Conservation (phyloP, 2,329 filamentous ascomycete genomes). For the Calonectria fujianensis region DNA sequence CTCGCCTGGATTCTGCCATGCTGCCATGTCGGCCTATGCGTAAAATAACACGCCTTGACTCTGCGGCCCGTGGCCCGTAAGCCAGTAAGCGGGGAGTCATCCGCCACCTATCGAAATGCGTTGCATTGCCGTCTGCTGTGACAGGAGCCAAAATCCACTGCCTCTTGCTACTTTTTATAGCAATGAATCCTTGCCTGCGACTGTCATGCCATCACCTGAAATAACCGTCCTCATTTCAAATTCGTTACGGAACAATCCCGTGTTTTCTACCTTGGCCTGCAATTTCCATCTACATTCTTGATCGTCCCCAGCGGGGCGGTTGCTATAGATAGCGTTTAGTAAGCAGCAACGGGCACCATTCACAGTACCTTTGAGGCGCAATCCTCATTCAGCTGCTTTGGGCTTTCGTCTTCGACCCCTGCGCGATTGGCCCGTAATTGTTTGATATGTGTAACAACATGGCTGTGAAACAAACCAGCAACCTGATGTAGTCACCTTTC, state of each 20-base stretch:
- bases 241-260: background rate
- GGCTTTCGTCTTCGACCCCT: background rate
- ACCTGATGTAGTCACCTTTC: background rate
- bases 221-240: background rate
- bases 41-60: background rate
- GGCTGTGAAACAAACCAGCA: background rate
- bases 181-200: background rate
- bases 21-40: background rate
- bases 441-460: background rate
- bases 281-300: background rate
- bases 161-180: conserved; percentile 23
- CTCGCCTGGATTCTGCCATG: background rate
- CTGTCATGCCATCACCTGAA: background rate
- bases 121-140: conserved; percentile 17
- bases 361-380: no score
- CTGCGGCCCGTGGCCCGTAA: background rate
- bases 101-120: conserved; percentile 13
- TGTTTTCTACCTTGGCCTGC: background rate
- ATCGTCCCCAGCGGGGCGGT: background rate
- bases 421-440: background rate
- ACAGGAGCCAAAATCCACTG: conserved; percentile 10
- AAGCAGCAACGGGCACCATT: background rate
- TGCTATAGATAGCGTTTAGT: conserved; percentile 15
- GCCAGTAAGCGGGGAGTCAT: conserved; percentile 15
- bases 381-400: background rate